Conservation (phyloP, 2,329 filamentous ascomycete genomes). For the Cadophora luteo-olivacea region DNA sequence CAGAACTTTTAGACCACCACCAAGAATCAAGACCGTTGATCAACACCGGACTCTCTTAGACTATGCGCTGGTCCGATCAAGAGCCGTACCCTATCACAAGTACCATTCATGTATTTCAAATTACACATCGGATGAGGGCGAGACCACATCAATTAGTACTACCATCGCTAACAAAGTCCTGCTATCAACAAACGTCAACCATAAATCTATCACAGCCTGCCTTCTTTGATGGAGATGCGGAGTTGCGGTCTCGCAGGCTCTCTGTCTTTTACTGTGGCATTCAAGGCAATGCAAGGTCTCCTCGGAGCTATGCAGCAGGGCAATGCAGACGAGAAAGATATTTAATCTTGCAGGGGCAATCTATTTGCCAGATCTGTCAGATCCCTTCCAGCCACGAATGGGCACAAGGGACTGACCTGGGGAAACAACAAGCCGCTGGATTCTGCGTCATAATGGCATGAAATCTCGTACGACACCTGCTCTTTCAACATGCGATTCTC, state of each 20-base stretch:
- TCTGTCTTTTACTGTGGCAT: conserved; percentile 7
- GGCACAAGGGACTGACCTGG: conserved; percentile 8
- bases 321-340: not conserved
- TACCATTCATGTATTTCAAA: conserved; percentile 9
- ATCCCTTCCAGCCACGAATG: not conserved
- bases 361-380: conserved; percentile 11
- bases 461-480: conserved; percentile 19
- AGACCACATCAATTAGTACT: conserved; percentile 1
- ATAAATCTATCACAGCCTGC: not conserved
- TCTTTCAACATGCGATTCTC: conserved; percentile 17
- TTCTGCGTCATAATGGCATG: conserved; percentile 17
- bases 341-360: not conserved
- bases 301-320: conserved; percentile 18
- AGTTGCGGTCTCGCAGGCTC: conserved; percentile 18
- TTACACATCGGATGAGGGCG: conserved; percentile 14
- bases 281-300: conserved; percentile 19
- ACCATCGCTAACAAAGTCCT: not conserved
- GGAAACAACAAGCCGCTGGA: not conserved
- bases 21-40: not conserved
- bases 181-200: not conserved
- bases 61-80: conserved; percentile 18
- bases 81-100: not conserved
- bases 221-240: conserved; percentile 4
- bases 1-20: not conserved
- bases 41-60: conserved; percentile 13